Percentiles rank a stretch among this genome's conserved stretches.
These are phyloP conservation scores for Pyricularia sp. DNA, from an alignment of 2,329 filamentous ascomycete species.

Conservation along the genomic window DNA sequence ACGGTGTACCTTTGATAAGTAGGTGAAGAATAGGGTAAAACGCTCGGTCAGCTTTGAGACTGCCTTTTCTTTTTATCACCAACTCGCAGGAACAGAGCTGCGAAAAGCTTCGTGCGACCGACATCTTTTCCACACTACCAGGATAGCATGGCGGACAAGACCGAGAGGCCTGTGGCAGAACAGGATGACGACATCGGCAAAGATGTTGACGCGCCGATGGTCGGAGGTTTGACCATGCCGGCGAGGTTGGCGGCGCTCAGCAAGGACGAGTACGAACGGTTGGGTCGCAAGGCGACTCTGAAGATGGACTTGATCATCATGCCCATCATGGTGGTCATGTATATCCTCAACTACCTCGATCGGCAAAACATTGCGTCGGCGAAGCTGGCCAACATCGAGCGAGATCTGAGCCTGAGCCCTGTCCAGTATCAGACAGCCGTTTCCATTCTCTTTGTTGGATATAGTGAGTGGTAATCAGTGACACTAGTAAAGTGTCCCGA, in stretches of 20 bases:
- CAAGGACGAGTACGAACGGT: constrained; percentile 5
- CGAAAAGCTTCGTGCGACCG: neutral
- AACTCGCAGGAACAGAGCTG: too few relatives aligned
- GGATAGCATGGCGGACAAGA: neutral
- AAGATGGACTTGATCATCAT: constrained; percentile 18
- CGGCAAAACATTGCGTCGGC: constrained; percentile 22
- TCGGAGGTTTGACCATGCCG: constrained; percentile 5
- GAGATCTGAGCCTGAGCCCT: constrained; percentile 20
- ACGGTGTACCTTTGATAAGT: neutral
- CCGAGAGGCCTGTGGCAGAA: neutral
- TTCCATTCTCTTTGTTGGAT: constrained; percentile 23
- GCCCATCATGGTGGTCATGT: constrained; percentile 17
- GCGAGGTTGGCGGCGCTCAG: constrained; percentile 6
- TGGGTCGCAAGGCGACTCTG: constrained; percentile 13
- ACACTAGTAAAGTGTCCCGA: neutral
- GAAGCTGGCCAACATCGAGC: constrained; percentile 20
- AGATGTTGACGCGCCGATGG: neutral
- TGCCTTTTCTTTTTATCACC: too few relatives aligned
- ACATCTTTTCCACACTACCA: neutral
- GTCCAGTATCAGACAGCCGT: constrained; percentile 30
- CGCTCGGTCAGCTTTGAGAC: neutral
- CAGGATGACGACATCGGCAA: constrained; percentile 3
- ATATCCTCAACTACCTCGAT: constrained; percentile 18
- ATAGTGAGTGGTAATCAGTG: constrained; percentile 13
- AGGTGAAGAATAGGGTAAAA: neutral